Percentiles rank a stretch among this genome's conserved stretches.
phyloP scores from a whole-genome alignment of 345 rosid genomes.

The Boechera stricta region DNA sequence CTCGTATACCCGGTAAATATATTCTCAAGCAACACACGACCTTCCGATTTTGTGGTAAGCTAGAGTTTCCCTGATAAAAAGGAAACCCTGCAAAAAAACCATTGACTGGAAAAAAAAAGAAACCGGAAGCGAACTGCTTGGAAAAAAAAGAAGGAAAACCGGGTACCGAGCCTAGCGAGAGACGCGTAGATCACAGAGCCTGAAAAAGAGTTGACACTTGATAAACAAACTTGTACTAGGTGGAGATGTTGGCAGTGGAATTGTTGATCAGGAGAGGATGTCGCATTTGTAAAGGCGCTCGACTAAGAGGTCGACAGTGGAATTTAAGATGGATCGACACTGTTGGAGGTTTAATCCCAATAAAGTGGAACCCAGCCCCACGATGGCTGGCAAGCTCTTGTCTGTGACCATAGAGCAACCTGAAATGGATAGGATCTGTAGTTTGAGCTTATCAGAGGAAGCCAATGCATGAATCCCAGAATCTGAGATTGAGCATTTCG shows the following conservation, averaged over 20 bases:
- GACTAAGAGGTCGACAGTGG: slow-evolving; percentile 60
- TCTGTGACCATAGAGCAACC: slow-evolving; percentile 74
- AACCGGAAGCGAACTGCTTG: slow-evolving; percentile 43
- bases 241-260: background rate
- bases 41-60: slow-evolving; percentile 51
- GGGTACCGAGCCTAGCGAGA: slow-evolving; percentile 33
- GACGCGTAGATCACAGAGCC: slow-evolving; percentile 35
- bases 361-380: slow-evolving; percentile 65
- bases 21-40: slow-evolving; percentile 54
- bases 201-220: slow-evolving; percentile 48
- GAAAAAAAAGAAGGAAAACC: slow-evolving; percentile 40
- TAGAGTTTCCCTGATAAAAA: slow-evolving; percentile 47
- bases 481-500: slow-evolving; percentile 72
- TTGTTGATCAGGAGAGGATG: slow-evolving; percentile 63
- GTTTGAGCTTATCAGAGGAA: slow-evolving; percentile 56
- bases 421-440: slow-evolving; percentile 75
- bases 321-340: slow-evolving; percentile 70
- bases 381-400: slow-evolving; percentile 62
- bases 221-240: slow-evolving; percentile 61
- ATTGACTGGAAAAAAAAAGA: slow-evolving; percentile 66
- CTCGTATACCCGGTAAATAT: slow-evolving; percentile 54
- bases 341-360: slow-evolving; percentile 80
- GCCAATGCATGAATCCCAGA: slow-evolving; percentile 66
- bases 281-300: slow-evolving; percentile 84
- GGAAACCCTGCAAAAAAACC: slow-evolving; percentile 58